Evolutionary conservation across 2,329 filamentous ascomycete genomes (phyloP).

Genomic region (Claviceps pusilla): DNA sequence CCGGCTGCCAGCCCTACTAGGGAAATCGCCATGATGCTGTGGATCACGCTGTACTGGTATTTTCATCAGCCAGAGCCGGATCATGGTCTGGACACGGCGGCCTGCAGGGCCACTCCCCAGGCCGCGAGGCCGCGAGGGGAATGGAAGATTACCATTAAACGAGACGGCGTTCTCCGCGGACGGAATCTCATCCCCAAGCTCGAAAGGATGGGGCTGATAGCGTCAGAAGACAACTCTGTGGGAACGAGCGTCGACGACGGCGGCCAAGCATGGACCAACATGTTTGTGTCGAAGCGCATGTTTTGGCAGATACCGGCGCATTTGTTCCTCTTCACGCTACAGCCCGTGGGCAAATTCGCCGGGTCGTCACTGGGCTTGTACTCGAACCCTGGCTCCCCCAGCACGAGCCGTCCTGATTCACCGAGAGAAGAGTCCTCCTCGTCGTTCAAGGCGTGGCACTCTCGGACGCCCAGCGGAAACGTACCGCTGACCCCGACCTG

Average conservation of each 20-base stretch:
- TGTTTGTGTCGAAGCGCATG: slow-evolving; percentile 66
- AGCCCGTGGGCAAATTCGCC: slow-evolving; percentile 32
- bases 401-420: slow-evolving; percentile 14
- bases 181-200: slow-evolving; percentile 76
- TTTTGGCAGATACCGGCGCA: slow-evolving; percentile 90
- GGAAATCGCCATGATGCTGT: slow-evolving; percentile 93
- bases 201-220: slow-evolving; percentile 80
- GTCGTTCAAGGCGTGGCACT: slow-evolving; percentile 1
- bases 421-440: slow-evolving; percentile 5
- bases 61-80: slow-evolving; percentile 74
- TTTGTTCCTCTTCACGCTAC: slow-evolving; percentile 74
- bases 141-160: slow-evolving; percentile 72
- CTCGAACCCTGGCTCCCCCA: slow-evolving; percentile 35
- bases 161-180: slow-evolving; percentile 77
- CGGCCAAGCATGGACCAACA: slow-evolving; percentile 54
- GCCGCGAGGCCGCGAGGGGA: slow-evolving; percentile 64
- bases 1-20: slow-evolving; percentile 66
- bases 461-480: slow-evolving; percentile 6
- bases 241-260: slow-evolving; percentile 48
- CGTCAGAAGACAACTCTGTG: slow-evolving; percentile 59
- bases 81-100: slow-evolving; percentile 44
- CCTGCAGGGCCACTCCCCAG: slow-evolving; percentile 50
- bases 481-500: slow-evolving; percentile 5
- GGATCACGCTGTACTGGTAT: slow-evolving; percentile 92
- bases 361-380: slow-evolving; percentile 23